phyloP scores from a whole-genome alignment of 371 early-diverging fungal genomes.

The Saksenaea vasiformis region DNA sequence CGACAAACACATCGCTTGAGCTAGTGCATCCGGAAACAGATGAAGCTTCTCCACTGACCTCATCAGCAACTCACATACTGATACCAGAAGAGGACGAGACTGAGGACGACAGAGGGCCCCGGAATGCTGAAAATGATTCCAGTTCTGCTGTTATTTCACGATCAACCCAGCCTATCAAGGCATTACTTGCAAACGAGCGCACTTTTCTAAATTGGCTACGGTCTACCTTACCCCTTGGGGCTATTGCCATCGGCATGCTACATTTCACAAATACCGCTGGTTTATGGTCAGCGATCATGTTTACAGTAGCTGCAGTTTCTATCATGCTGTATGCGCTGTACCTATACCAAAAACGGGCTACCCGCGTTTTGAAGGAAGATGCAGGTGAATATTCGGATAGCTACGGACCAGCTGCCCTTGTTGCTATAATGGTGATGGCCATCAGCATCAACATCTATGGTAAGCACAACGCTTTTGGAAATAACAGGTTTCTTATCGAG shows the following conservation, averaged over 20 bases:
- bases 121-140: too few species aligned
- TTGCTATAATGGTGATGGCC: constrained; percentile 75
- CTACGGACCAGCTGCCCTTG: constrained; percentile 77
- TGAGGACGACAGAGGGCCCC: too few species aligned
- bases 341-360: constrained; percentile 85
- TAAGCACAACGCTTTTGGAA: constrained; percentile 40
- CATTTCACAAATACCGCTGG: constrained; percentile 76
- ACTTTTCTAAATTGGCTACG: too few species aligned
- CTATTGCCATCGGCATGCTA: constrained; percentile 48
- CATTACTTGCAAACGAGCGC: too few species aligned
- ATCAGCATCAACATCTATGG: constrained; percentile 82
- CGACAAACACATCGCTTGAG: constrained; percentile 41
- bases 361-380: constrained; percentile 57
- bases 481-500: too few species aligned
- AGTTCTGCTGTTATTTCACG: too few species aligned
- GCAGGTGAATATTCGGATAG: constrained; percentile 64
- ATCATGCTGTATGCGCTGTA: constrained; percentile 85
- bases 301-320: constrained; percentile 67
- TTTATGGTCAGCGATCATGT: constrained; percentile 63
- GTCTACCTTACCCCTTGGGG: too few species aligned
- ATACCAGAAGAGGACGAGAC: too few species aligned
- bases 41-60: constrained; percentile 37
- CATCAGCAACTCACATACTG: too few species aligned
- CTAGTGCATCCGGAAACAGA: constrained; percentile 40
- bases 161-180: too few species aligned